Evolutionary conservation across 1,284 basidiomycete genomes (phyloP), one percentile per base, ranked within the genome.

Genomic region (Ustilago cynodontis): DNA sequence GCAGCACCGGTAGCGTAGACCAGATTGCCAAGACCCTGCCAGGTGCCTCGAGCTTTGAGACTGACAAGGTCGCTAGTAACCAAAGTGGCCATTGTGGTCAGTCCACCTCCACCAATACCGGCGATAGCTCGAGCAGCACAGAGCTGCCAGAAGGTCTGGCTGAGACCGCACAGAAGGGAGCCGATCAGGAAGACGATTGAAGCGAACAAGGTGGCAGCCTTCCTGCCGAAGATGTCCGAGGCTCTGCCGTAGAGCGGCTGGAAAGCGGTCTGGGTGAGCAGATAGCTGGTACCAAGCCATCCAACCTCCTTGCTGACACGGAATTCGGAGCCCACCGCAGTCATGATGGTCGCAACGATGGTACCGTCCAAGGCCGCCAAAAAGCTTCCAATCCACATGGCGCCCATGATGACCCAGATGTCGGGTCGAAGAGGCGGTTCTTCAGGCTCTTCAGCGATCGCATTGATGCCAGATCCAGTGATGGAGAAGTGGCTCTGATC

Each of bases 51-150:
- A 7, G 86, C 82, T 62, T 86, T 86, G 70, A 88, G 80, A 16
- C 83, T 82, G 28, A 88, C 87, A 16, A 88, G 81, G 60, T 88
- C 87, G 14, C 84, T 84, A 18, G 87, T 86, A 52, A 88, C 86
- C 56, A 87, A 84, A 71, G 87, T 88, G 1, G 85, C 68, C 78
- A 88, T 86, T 28, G 84, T 83, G 54, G 87, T 88, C 57, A 88
- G 79, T 13, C 88, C 88, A 33, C 88, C 87, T 20, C 88, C 87
- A 14, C 60, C 88, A 22, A 87, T 85, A 66, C 88, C 88, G 9
- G 86, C 84, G 16, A 88, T 84, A 8, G 87, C 87, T 31, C 88
- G 78, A 33, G 85, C 86, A 31, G 74, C 72, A 54, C 82, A 84
- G 10, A 84, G 78, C 77, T 82, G 81, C 73, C 66, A 68, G 70